A percentile compares a stretch with the other conserved stretches of the same genome.
Conservation (phyloP, 805 yeast genomes). For the Zygosaccharomyces rouxii region DNA sequence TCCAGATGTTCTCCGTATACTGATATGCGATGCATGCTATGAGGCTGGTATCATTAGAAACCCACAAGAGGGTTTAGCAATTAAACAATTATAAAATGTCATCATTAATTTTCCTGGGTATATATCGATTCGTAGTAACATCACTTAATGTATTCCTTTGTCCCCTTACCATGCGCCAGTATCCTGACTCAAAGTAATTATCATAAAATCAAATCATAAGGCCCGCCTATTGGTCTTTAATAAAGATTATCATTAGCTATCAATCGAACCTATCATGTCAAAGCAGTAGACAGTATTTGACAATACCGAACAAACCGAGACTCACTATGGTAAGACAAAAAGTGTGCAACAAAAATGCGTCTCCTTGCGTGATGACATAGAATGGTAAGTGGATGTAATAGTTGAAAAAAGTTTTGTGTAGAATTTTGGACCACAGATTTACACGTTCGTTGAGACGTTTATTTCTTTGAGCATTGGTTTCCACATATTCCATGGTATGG, state of each 20-base stretch:
- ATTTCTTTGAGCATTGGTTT: slow-evolving; percentile 13
- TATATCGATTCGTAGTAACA: too few species aligned
- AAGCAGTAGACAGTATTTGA: slow-evolving; percentile 28
- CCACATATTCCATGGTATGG: slow-evolving; percentile 12
- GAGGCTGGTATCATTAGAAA: too few species aligned
- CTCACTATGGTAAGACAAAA: slow-evolving; percentile 38
- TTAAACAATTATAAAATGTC: too few species aligned
- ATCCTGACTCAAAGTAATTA: neutral
- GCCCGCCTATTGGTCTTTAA: neutral
- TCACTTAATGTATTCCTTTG: too few species aligned
- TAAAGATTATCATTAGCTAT: neutral
- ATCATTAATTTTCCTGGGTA: too few species aligned
- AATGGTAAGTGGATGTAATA: slow-evolving; percentile 44
- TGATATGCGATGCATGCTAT: too few species aligned
- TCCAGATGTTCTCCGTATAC: too few species aligned
- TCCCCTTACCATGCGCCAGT: neutral
- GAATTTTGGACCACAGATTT: neutral
- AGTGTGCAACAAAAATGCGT: slow-evolving; percentile 39
- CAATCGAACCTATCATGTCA: neutral
- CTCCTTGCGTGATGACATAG: slow-evolving; percentile 41
- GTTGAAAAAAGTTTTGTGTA: slow-evolving; percentile 38
- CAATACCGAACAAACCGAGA: slow-evolving; percentile 38
- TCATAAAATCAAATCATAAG: neutral
- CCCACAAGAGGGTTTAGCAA: too few species aligned
- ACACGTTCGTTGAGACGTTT: neutral